phyloP scores from a whole-genome alignment of 257 asterid species.

The Solanum virginianum region DNA sequence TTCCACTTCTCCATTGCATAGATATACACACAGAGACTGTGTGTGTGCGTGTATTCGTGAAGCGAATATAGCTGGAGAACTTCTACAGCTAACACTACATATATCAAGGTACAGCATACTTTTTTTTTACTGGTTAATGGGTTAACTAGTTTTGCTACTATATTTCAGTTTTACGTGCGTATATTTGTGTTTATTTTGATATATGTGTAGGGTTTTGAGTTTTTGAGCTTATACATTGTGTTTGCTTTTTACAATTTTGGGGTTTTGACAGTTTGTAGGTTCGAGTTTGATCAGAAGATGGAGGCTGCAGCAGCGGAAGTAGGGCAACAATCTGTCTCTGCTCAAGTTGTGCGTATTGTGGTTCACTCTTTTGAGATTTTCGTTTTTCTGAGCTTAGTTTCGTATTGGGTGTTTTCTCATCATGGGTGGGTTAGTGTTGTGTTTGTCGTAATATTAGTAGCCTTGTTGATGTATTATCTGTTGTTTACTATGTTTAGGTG shows the following conservation, averaged over 20 bases:
- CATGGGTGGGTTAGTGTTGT: neutral
- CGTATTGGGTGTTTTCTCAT: neutral
- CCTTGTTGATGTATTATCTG: neutral
- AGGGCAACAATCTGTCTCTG: slow-evolving; percentile 11
- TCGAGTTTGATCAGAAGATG: slow-evolving; percentile 23
- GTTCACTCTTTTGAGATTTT: neutral
- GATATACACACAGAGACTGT: neutral
- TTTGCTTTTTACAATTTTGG: neutral
- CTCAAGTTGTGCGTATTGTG: neutral
- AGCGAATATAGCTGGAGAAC: neutral
- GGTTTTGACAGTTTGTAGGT: slow-evolving; percentile 13
- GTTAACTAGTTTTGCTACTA: neutral
- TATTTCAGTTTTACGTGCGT: neutral
- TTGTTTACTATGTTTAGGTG: neutral
- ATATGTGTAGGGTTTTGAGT: neutral
- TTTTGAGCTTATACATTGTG: neutral
- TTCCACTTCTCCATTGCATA: neutral
- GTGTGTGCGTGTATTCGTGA: neutral
- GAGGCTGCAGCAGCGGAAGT: slow-evolving; percentile 18
- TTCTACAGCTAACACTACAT: neutral
- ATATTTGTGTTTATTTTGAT: neutral
- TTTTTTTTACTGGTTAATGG: neutral
- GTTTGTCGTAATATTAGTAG: neutral
- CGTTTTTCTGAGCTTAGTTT: neutral
- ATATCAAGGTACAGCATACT: neutral